A percentile compares a stretch with the other conserved stretches of the same genome.
Conservation (phyloP, 2,329 filamentous ascomycete genomes). For the Microdochium trichocladiopsis region DNA sequence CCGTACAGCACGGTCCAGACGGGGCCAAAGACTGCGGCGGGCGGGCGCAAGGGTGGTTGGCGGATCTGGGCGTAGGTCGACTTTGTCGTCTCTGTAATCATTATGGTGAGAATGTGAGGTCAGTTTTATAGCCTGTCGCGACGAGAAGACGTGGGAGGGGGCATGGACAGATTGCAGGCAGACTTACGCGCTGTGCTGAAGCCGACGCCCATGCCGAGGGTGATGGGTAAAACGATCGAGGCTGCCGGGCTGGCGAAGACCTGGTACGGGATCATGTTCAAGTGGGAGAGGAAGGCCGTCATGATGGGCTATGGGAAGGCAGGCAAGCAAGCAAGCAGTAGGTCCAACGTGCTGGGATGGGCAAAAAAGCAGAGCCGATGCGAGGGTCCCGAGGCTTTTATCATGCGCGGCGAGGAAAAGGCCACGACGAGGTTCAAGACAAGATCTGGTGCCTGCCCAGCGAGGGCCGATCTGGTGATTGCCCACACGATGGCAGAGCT, state of each 20-base stretch:
- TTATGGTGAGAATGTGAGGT: constrained; percentile 3
- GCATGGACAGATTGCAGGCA: too few relatives aligned
- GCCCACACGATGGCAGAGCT: too few relatives aligned
- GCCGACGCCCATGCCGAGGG: constrained; percentile 66
- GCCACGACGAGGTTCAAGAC: too few relatives aligned
- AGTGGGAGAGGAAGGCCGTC: constrained; percentile 72
- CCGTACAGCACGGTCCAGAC: constrained; percentile 63
- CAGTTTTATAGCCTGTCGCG: not conserved
- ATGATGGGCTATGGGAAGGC: constrained; percentile 36
- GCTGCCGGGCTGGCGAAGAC: constrained; percentile 67
- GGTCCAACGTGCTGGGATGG: not conserved
- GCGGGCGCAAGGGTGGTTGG: constrained; percentile 59
- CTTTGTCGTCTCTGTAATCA: constrained; percentile 48
- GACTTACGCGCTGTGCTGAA: constrained; percentile 58
- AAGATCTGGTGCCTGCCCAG: too few relatives aligned
- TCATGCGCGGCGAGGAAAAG: too few relatives aligned
- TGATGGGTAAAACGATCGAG: constrained; percentile 70
- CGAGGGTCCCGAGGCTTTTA: too few relatives aligned
- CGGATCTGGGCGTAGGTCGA: constrained; percentile 58
- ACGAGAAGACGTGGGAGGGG: too few relatives aligned
- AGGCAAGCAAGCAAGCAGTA: not conserved
- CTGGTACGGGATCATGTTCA: constrained; percentile 61
- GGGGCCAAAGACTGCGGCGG: constrained; percentile 55
- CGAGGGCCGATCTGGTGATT: too few relatives aligned
- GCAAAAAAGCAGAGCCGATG: too few relatives aligned